Evolutionary conservation across 768 basidiomycete genomes (phyloP), one percentile per base, ranked within the genome.

Genomic region (Paxillus rubicundulus): DNA sequence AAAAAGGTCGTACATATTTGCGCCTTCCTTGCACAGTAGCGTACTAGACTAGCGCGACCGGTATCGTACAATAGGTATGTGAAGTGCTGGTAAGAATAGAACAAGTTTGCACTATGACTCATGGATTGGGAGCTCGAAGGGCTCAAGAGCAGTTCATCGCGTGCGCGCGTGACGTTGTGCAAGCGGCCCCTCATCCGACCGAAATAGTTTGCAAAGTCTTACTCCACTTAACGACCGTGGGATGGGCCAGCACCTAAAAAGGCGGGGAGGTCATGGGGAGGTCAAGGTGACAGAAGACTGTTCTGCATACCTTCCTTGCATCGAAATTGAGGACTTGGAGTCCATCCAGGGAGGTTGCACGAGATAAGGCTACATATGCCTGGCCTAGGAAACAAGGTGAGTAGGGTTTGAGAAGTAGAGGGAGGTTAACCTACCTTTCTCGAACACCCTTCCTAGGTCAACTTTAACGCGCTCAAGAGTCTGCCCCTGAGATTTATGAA

Each of bases 401-500:
- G 43, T 21, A 27, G 55, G 5, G 7, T 38, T 14, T 47, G 34
- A 36, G 13, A 32, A 52, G 21, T 9, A 18, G 20, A 18, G 17
- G 9, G 24, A 8, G n/a, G 16, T n/a, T 2, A 20, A 55, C 75
- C 20, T 45, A 83, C 89, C 92, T 70, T 91, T 92, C 71, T 93
- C 97, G 63, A 99, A 99, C 5, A 98, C 89, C 65, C 84, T 87
- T 28, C 85, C 85, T 33, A 99, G 77, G 64, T 98, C 95, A 40
- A 98, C 95, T 65, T 89, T 96, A 60, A 98, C 95, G 42, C 92
- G 84, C 21, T 94, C 89, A 9, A 99, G 76, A 0, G 97, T 98
- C 69, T 98, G 97, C 9, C 97, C 97, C 69, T 99, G 97, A 10
- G 89, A 90, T 67, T 99, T 99, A 70, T 99, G 97, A 56, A 98